Evolutionary conservation across 176 grass and related monocot genomes (phyloP).

Genomic region (Pontederia crassipes): DNA sequence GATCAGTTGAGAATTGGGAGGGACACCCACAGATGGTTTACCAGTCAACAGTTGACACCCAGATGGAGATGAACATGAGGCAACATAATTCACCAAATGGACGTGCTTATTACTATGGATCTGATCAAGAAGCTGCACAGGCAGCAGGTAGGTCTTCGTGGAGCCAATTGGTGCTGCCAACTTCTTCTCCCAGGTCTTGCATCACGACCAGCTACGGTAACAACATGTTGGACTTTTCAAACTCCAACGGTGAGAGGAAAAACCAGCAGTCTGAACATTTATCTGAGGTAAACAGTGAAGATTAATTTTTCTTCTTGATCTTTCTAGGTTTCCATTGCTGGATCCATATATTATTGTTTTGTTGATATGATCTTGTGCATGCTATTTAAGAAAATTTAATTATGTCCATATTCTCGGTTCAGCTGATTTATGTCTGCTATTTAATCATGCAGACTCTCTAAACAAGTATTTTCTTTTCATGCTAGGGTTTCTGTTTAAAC

Average conservation of each 20-base stretch:
- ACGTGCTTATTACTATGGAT: slow-evolving; percentile 11
- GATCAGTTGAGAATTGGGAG: slow-evolving; percentile 14
- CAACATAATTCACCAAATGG: slow-evolving; percentile 31
- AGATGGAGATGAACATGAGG: slow-evolving; percentile 34
- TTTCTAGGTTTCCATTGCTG: background rate
- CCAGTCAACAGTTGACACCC: slow-evolving; percentile 14
- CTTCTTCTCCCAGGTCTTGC: slow-evolving; percentile 68
- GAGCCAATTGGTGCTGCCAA: slow-evolving; percentile 25
- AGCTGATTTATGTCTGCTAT: too few relatives aligned
- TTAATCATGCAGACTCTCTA: too few relatives aligned
- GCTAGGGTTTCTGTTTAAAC: background rate
- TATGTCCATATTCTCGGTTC: too few relatives aligned
- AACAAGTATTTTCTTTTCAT: too few relatives aligned
- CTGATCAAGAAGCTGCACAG: slow-evolving; percentile 30
- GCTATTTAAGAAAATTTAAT: background rate
- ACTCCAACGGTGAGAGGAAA: slow-evolving; percentile 44
- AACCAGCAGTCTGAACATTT: slow-evolving; percentile 16
- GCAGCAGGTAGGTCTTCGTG: slow-evolving; percentile 28
- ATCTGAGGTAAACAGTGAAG: slow-evolving; percentile 27
- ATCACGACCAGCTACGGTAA: slow-evolving; percentile 46
- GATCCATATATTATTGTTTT: too few relatives aligned
- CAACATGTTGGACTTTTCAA: slow-evolving; percentile 70
- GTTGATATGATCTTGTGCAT: background rate
- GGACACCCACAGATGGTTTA: slow-evolving; percentile 26
- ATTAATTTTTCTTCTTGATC: background rate